Evolutionary conservation across 495 filamentous ascomycete species (phyloP).

Genomic region (Aspergillus bridgeri): DNA sequence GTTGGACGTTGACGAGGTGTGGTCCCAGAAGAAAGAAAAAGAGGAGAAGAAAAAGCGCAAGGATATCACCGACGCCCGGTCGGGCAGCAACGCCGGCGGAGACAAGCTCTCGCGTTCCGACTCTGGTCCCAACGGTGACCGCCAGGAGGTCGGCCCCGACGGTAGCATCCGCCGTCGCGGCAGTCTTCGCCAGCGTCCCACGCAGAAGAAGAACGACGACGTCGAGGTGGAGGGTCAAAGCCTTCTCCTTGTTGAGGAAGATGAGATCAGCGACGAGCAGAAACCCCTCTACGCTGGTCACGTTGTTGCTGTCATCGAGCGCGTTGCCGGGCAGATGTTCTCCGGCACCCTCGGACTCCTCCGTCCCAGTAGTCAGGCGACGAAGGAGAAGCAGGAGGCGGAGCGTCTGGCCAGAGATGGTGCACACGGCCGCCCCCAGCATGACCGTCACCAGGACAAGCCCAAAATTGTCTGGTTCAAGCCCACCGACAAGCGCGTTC

Average conservation of each 20-base stretch:
- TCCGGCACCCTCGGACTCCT: conserved; percentile 92
- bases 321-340: conserved; percentile 98
- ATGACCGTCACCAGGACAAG: conserved; percentile 87
- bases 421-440: conserved; percentile 66
- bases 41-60: conserved; percentile 99
- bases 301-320: conserved; percentile 94
- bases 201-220: conserved; percentile 99
- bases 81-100: conserved; percentile 65
- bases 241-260: conserved; percentile 92
- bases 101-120: conserved; percentile 62
- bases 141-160: conserved; percentile 59
- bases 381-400: conserved; percentile 99
- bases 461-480: conserved; percentile 99
- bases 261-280: conserved; percentile 97
- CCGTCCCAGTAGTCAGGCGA: conserved; percentile 95
- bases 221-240: conserved; percentile 98
- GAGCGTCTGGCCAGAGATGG: conserved; percentile 92
- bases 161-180: conserved; percentile 89
- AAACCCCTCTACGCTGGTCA: conserved; percentile 97
- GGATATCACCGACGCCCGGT: conserved; percentile 90
- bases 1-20: conserved; percentile 96
- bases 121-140: conserved; percentile 60
- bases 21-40: conserved; percentile 97
- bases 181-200: conserved; percentile 92
- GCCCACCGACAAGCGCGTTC: conserved; percentile 97